Conservation (phyloP, 2,329 filamentous ascomycete genomes). For the Neurospora sp. region DNA sequence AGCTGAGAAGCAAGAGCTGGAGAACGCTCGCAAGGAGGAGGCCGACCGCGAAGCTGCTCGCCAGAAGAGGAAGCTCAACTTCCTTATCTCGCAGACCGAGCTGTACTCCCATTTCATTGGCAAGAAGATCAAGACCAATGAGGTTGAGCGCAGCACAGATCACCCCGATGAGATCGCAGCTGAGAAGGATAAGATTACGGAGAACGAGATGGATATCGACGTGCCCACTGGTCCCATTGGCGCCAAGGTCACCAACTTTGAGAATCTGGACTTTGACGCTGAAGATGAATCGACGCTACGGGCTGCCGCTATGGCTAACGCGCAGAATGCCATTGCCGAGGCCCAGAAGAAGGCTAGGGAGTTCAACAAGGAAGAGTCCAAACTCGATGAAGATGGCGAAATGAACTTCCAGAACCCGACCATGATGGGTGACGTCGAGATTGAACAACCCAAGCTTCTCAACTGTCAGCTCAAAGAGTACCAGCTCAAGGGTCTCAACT, state of each 20-base stretch:
- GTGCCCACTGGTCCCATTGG: conserved; percentile 45
- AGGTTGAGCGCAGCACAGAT: conserved; percentile 84
- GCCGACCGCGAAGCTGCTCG: conserved; percentile 94
- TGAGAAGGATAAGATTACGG: conserved; percentile 31
- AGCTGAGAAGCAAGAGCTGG: conserved; percentile 90
- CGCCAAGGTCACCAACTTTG: conserved; percentile 81
- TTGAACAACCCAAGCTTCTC: conserved; percentile 88
- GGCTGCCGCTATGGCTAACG: conserved; percentile 85
- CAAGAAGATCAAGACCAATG: conserved; percentile 97
- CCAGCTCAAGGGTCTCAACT: conserved; percentile 97
- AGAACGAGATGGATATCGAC: conserved; percentile 38
- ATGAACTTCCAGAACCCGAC: conserved; percentile 99
- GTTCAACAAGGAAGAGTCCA: conserved; percentile 65
- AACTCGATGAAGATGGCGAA: conserved; percentile 82
- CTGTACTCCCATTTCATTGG: conserved; percentile 99
- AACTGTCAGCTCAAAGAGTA: conserved; percentile 96
- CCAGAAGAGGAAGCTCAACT: conserved; percentile 98
- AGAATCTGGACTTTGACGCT: conserved; percentile 90
- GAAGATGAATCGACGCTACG: conserved; percentile 79
- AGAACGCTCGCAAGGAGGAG: conserved; percentile 93
- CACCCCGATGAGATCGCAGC: conserved; percentile 61
- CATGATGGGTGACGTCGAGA: conserved; percentile 85
- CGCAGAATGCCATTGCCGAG: conserved; percentile 89
- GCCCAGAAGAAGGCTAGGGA: conserved; percentile 86
- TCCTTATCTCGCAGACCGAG: conserved; percentile 97